Evolutionary conservation across 1,284 basidiomycete species (phyloP), one percentile per base, ranked within the genome.

Genomic region (Sanghuangporus baumii): DNA sequence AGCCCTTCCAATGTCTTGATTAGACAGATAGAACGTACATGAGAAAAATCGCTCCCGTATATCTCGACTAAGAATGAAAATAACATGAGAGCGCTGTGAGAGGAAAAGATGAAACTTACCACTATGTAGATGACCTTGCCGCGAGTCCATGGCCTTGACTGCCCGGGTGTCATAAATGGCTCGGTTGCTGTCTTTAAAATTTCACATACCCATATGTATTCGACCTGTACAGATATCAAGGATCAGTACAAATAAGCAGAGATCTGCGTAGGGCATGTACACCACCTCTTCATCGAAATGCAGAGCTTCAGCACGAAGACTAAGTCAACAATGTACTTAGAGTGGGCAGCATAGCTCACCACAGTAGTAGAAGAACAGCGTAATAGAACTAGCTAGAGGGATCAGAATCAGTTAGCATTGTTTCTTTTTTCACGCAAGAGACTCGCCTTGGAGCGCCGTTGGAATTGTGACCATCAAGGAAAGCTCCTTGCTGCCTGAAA

Each of bases 151-250:
- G 59, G 50, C 20, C 37, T 50, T 18, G 37, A 20, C 59, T 60
- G 18, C 2, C 7, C 9, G 38, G 12, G 6, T 18, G 3, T 9
- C 54, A 16, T 26, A 18, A 51, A 1, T 6, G 6, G 2, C 38
- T 50, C 9, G 26, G 7, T 12, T 31, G 36, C 37, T 9, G 18
- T 7, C 34, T 37, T 26, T 18, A 16, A 6, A n/a, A 51, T 4
- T 36, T 6, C 16, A 52, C 46, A 14, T 52, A 60, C 59, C 59
- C 59, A 60, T 6, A 60, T 60, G 41, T 60, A 60, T 31, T 43
- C 51, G 26, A 60, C 51, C 59, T 60, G n/a, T 8, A 41, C 37
- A 14, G 12, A 6, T 3, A 12, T 41, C 26, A 31, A 31, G 20
- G 18, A 47, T 41, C 46, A 51, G 20, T 16, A 7, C 23, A 11